phyloP scores from a whole-genome alignment of 2,329 filamentous ascomycete species.

The Fusarium setosum region DNA sequence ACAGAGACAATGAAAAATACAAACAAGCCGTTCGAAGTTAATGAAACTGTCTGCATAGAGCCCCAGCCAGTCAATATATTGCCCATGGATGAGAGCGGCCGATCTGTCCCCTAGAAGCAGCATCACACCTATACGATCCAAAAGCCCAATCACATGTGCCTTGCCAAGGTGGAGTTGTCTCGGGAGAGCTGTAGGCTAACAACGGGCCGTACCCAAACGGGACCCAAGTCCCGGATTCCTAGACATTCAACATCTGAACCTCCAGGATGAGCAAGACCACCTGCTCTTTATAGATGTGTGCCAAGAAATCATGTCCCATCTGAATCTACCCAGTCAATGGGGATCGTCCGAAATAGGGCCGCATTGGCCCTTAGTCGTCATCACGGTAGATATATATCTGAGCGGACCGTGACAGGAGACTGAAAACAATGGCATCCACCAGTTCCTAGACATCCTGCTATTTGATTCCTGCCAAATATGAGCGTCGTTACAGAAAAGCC shows the following conservation, averaged over 20 bases:
- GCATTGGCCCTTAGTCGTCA: not conserved
- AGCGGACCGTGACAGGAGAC: too few species aligned
- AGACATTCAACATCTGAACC: not conserved
- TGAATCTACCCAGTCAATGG: not conserved
- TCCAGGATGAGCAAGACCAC: not conserved
- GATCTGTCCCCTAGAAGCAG: too few species aligned
- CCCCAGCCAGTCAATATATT: too few species aligned
- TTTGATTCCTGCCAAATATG: slow-evolving; percentile 5
- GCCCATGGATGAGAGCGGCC: too few species aligned
- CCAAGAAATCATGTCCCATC: slow-evolving; percentile 9
- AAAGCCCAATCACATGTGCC: not conserved
- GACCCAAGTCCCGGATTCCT: not conserved
- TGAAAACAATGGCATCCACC: too few species aligned
- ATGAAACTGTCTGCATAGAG: too few species aligned
- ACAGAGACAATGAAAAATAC: too few species aligned
- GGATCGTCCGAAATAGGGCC: not conserved
- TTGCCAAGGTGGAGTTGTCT: not conserved
- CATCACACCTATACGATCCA: not conserved
- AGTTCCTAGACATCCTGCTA: not conserved
- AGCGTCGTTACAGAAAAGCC: slow-evolving; percentile 2
- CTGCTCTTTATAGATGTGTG: not conserved
- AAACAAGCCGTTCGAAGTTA: too few species aligned
- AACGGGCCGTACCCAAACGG: not conserved
- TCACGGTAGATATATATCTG: not conserved
- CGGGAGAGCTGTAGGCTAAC: not conserved